Conservation (phyloP, 2,329 filamentous ascomycete genomes). For the Diaporthe sp. region DNA sequence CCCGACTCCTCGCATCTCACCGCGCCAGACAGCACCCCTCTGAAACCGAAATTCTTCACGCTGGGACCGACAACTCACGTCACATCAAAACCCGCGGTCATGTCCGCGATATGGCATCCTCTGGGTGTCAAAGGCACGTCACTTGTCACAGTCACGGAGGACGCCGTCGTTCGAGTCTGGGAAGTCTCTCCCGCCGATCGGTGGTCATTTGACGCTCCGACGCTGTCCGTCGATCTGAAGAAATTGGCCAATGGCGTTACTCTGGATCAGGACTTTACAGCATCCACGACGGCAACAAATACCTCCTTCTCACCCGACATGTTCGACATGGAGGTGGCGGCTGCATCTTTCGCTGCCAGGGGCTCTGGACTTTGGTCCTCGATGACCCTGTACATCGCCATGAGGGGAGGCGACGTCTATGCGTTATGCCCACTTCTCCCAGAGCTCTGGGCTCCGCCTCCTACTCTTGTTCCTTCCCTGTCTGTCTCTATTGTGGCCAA, state of each 20-base stretch:
- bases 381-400: conserved; percentile 98
- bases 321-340: conserved; percentile 94
- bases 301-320: conserved; percentile 90
- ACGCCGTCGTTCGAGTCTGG: conserved; percentile 92
- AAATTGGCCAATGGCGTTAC: conserved; percentile 89
- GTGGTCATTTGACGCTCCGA: conserved; percentile 88
- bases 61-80: conserved; percentile 95
- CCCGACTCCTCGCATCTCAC: conserved; percentile 84
- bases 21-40: conserved; percentile 73
- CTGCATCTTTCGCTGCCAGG: conserved; percentile 81
- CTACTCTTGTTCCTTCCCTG: conserved; percentile 83
- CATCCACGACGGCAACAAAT: conserved; percentile 79
- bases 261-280: conserved; percentile 85
- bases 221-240: conserved; percentile 87
- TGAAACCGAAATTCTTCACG: conserved; percentile 89
- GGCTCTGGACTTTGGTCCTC: conserved; percentile 88
- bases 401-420: conserved; percentile 93
- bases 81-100: conserved; percentile 84
- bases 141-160: conserved; percentile 88
- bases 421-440: conserved; percentile 92
- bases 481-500: conserved; percentile 87
- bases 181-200: conserved; percentile 87
- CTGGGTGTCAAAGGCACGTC: conserved; percentile 85
- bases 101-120: conserved; percentile 92
- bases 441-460: conserved; percentile 84